These are phyloP conservation scores for Saraca asoca DNA, from an alignment of 331 rosid species.

Conservation along the genomic window DNA sequence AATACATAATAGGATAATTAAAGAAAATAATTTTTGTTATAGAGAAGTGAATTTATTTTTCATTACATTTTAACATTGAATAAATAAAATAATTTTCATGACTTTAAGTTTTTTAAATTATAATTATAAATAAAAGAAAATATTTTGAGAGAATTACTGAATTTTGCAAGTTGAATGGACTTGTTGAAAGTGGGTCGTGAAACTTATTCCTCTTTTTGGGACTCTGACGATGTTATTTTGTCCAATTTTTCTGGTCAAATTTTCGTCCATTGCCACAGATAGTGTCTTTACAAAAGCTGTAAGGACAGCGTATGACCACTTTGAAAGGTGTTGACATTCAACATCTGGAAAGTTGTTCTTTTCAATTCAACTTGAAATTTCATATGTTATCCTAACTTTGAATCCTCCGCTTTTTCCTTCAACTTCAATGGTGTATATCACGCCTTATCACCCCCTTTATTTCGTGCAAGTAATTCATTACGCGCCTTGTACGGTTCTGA, in stretches of 20 bases:
- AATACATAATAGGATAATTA: too few relatives aligned
- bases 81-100: too few relatives aligned
- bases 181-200: background rate
- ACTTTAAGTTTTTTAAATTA: too few relatives aligned
- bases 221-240: background rate
- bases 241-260: background rate
- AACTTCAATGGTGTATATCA: conserved; percentile 40
- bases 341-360: background rate
- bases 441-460: conserved; percentile 32
- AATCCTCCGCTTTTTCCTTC: conserved; percentile 34
- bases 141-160: too few relatives aligned
- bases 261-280: background rate
- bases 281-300: conserved; percentile 40
- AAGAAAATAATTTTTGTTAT: too few relatives aligned
- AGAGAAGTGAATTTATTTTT: too few relatives aligned
- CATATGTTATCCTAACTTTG: conserved; percentile 25
- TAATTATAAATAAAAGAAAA: too few relatives aligned
- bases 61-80: too few relatives aligned
- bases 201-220: background rate
- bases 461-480: conserved; percentile 39
- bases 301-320: conserved; percentile 34
- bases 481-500: conserved; percentile 25
- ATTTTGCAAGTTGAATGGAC: too few relatives aligned
- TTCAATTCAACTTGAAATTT: too few relatives aligned
- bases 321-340: background rate